Percentiles rank a stretch among this genome's conserved stretches.
Evolutionary conservation across 805 yeast genomes (phyloP).

Genomic region (Candida ponderosae): DNA sequence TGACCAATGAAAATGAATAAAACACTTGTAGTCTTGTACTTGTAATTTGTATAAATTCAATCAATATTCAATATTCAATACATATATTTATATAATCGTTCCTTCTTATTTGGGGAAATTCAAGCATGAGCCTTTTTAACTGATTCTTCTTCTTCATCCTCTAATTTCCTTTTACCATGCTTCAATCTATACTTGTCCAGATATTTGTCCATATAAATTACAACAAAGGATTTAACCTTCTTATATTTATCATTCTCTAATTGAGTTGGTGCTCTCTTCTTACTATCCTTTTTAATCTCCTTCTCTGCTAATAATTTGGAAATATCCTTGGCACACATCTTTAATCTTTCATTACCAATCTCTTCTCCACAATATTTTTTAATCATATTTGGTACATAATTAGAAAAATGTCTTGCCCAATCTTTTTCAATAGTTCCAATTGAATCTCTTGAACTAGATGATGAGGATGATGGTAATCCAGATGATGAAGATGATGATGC

Average conservation of each 20-base stretch:
- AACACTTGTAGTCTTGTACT: too few relatives aligned
- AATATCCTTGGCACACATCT: conserved; percentile 74
- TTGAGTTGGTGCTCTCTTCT: conserved; percentile 39
- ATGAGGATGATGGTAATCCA: neutral
- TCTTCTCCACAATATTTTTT: conserved; percentile 50
- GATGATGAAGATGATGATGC: neutral
- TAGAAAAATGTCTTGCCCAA: conserved; percentile 50
- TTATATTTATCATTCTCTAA: conserved; percentile 56
- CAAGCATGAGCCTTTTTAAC: too few relatives aligned
- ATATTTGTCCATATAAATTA: conserved; percentile 60
- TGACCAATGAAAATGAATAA: too few relatives aligned
- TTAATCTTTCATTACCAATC: conserved; percentile 66
- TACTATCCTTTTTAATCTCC: conserved; percentile 37
- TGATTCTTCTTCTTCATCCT: neutral
- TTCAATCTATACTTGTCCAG: conserved; percentile 37
- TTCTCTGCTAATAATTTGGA: conserved; percentile 60
- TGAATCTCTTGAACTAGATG: conserved; percentile 6
- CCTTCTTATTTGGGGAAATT: too few relatives aligned
- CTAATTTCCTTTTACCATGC: conserved; percentile 9
- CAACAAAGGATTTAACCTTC: conserved; percentile 61
- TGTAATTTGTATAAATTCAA: too few relatives aligned
- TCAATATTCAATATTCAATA: too few relatives aligned
- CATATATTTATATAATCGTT: too few relatives aligned
- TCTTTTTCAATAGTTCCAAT: conserved; percentile 15
- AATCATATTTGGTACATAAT: conserved; percentile 70